Evolutionary conservation across 2,329 filamentous ascomycete species (phyloP).

Genomic region (Coniosporium tulheliwenetii): DNA sequence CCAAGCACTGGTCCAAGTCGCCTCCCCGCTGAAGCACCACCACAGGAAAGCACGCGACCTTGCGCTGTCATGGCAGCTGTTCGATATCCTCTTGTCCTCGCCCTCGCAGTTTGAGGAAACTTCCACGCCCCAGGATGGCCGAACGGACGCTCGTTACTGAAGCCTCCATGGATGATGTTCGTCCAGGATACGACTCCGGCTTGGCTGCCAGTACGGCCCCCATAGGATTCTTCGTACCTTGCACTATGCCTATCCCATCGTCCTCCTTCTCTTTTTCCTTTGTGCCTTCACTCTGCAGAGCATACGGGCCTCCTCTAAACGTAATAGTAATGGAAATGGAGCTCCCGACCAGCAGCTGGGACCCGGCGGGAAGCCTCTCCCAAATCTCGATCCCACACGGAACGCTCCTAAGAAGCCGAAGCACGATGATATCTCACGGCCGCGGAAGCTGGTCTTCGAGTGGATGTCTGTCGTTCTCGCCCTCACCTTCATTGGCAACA

Average conservation of each 20-base stretch:
- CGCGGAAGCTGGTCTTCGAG: constrained; percentile 57
- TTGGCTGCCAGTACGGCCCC: constrained; percentile 17
- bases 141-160: too few species aligned
- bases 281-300: constrained; percentile 45
- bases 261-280: constrained; percentile 49
- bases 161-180: too few species aligned
- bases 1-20: too few species aligned
- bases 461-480: constrained; percentile 58
- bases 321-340: constrained; percentile 23
- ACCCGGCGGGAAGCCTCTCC: constrained; percentile 80
- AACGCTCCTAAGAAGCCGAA: constrained; percentile 28
- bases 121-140: too few species aligned
- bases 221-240: constrained; percentile 28
- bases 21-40: too few species aligned
- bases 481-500: constrained; percentile 61
- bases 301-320: constrained; percentile 34
- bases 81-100: too few species aligned
- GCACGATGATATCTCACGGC: constrained; percentile 43
- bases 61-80: too few species aligned
- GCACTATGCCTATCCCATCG: constrained; percentile 46
- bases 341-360: constrained; percentile 39
- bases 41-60: too few species aligned
- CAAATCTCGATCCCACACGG: constrained; percentile 37
- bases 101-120: too few species aligned
- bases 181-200: not conserved